Evolutionary conservation across 106 monocot genomes (phyloP).

Genomic region (Alisma plantagoaquatica): DNA sequence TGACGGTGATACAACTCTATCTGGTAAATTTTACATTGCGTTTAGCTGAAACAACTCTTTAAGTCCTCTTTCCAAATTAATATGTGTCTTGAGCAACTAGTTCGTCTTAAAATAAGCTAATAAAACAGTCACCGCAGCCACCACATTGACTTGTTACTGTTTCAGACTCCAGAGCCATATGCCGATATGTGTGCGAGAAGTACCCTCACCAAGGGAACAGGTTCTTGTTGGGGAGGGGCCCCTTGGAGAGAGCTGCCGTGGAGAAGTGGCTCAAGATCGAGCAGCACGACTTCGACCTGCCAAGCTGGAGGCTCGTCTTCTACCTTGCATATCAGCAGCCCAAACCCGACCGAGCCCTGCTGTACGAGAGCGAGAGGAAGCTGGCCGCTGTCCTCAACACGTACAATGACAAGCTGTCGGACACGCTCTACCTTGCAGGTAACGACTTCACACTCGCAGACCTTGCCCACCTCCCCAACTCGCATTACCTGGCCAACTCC

Average conservation of each 20-base stretch:
- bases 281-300: conserved; percentile 51
- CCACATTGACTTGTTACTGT: neutral
- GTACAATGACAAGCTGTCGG: conserved; percentile 48
- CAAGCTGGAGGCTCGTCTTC: conserved; percentile 41
- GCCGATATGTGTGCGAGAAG: conserved; percentile 42
- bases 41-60: no score
- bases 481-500: conserved; percentile 38
- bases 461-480: conserved; percentile 58
- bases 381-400: conserved; percentile 46
- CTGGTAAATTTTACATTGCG: no score
- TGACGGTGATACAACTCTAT: conserved; percentile 33
- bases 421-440: conserved; percentile 43
- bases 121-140: neutral
- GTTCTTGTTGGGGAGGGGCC: conserved; percentile 43
- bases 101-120: neutral
- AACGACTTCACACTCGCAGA: conserved; percentile 64
- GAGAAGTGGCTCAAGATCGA: conserved; percentile 70
- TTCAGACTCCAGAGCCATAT: conserved; percentile 60
- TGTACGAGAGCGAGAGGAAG: conserved; percentile 26
- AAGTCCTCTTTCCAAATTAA: neutral
- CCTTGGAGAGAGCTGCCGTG: conserved; percentile 40
- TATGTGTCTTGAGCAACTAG: neutral
- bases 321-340: conserved; percentile 26
- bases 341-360: conserved; percentile 10
- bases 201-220: conserved; percentile 34